Conservation (phyloP, 2,329 filamentous ascomycete genomes). For the Phyllosticta citrichinensis region DNA sequence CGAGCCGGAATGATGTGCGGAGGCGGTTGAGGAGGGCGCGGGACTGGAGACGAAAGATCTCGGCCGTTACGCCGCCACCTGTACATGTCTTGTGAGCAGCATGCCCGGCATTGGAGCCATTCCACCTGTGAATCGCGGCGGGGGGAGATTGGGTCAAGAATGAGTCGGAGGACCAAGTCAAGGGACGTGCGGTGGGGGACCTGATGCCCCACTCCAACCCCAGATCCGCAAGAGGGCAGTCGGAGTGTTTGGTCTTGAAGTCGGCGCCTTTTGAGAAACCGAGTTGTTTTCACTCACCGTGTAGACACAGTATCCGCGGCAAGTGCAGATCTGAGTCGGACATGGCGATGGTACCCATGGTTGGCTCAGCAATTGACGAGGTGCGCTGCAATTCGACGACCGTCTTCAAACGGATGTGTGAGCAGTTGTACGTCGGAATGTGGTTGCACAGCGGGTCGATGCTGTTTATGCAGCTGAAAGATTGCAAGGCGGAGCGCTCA, state of each 20-base stretch:
- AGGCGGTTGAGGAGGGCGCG: conserved; percentile 46
- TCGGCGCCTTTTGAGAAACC: background rate
- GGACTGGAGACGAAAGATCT: conserved; percentile 59
- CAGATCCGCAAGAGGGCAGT: background rate
- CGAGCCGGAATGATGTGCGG: conserved; percentile 52
- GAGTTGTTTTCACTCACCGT: conserved; percentile 33
- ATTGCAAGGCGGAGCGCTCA: background rate
- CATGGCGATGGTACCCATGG: conserved; percentile 13
- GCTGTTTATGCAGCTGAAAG: background rate
- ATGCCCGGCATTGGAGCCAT: background rate
- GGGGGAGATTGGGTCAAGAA: background rate
- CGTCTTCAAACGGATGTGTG: background rate
- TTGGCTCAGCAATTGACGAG: background rate
- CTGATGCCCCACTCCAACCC: too few relatives aligned
- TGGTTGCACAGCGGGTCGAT: background rate
- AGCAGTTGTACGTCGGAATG: background rate
- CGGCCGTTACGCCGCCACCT: conserved; percentile 60
- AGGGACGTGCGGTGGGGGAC: background rate
- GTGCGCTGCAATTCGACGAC: background rate
- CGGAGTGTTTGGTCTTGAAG: background rate
- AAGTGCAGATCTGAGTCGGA: conserved; percentile 28
- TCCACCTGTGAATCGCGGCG: background rate
- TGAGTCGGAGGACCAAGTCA: background rate
- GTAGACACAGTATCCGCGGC: conserved; percentile 69
- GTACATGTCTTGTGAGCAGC: background rate